Evolutionary conservation across 345 rosid species (phyloP).

Genomic region (Punica granatum): DNA sequence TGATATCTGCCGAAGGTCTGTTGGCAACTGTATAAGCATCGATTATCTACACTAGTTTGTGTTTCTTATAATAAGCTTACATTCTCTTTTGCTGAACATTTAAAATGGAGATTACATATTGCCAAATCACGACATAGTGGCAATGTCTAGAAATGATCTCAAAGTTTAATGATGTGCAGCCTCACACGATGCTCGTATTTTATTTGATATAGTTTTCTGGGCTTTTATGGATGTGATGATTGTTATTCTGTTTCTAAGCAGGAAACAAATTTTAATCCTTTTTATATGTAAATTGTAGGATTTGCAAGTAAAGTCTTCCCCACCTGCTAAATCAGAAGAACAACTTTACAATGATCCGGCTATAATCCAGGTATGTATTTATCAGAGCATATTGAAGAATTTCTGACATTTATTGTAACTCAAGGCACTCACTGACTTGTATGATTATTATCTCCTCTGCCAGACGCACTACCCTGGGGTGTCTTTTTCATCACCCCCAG

Average conservation of each 20-base stretch:
- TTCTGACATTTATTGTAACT: background rate
- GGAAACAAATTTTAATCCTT: background rate
- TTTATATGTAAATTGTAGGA: conserved; percentile 19
- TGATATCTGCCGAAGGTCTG: background rate
- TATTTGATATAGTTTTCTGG: background rate
- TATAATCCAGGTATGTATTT: conserved; percentile 27
- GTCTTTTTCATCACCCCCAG: background rate
- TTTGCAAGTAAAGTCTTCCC: conserved; percentile 33
- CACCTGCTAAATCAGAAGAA: conserved; percentile 18
- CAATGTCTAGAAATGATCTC: background rate
- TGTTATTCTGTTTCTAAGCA: background rate
- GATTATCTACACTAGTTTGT: background rate
- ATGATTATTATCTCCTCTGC: background rate
- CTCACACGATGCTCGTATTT: no score
- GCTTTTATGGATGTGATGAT: background rate
- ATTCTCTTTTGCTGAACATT: background rate
- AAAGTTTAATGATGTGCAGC: background rate
- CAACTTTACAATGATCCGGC: conserved; percentile 30
- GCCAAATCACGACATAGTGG: background rate
- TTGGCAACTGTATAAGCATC: background rate
- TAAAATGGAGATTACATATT: background rate
- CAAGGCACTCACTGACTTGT: background rate
- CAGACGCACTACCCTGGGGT: background rate
- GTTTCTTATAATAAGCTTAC: background rate
- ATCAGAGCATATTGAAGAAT: background rate